Base-by-base conservation (phyloP, 345 rosid genomes). In the Nasturtium officinale region DNA sequence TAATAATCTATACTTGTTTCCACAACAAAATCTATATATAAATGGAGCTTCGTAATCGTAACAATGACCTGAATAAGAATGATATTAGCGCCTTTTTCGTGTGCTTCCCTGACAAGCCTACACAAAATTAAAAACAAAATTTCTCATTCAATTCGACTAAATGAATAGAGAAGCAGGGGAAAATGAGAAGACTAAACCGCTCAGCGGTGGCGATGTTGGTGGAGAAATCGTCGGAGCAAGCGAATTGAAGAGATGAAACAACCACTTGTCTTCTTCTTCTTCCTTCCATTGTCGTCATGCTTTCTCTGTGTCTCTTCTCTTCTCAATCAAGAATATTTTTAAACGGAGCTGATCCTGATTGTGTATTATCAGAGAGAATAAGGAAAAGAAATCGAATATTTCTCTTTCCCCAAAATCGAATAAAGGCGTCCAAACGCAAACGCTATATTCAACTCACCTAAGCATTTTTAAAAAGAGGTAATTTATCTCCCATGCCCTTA, bases 181-280 rank as follows among this genome's bases (percentile, higher is more conserved):
- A 35, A 35, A 43, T 38, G 48, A 65, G 78, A 30, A 65, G 32
- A 46, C 30, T 23, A 35, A 71, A 90, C 98, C 98, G 79, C 53
- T 91, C 97, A 29, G 92, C 97, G 37, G 84, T 65, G 81, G 88
- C 82, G 73, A 91, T 74, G 69, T 90, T 86, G 69, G 88, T 40
- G 81, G 98, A 81, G 80, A 83, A 64, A 53, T 95, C 89, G 38
- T 90, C 98, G 38, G 92, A 80, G 82, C 97, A 95, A 55, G 90
- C 85, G 79, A 90, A 91, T 61, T 95, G 99, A 13, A 89, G 75
- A 59, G 96, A 86, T 9, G 94, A 84, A 29, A 91, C 94, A 73
- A 66, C 81, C 60, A 84, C 96, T 59, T 84, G n/a, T n/a, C n/a
- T 78, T 64, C 91, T 38, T 45, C 76, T 50, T 54, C 54, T 37